Evolutionary conservation across 306 rosid genomes (phyloP).

Genomic region (Erythrophleum fordii): DNA sequence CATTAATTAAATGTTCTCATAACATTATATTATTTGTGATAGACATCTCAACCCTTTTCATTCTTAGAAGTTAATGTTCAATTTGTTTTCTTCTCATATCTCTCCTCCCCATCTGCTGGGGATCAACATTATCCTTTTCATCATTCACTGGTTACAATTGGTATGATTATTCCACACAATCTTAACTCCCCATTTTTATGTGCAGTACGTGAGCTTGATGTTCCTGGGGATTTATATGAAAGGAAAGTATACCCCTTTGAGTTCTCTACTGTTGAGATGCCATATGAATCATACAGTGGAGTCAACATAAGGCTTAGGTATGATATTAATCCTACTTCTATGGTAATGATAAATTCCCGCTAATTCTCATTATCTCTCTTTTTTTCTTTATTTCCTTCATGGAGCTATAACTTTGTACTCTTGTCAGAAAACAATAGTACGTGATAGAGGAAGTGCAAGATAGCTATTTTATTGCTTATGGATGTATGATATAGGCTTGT

Average conservation of each 20-base stretch:
- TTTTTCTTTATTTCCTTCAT: background rate
- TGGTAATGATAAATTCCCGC: background rate
- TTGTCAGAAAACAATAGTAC: background rate
- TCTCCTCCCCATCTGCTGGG: background rate
- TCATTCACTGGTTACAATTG: background rate
- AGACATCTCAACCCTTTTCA: background rate
- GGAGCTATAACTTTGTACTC: background rate
- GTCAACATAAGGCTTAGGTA: constrained; percentile 55
- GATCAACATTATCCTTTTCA: constrained; percentile 15
- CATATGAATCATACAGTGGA: constrained; percentile 50
- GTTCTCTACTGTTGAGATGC: constrained; percentile 54
- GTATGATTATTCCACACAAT: constrained; percentile 10
- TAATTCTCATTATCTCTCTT: background rate
- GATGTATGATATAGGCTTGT: background rate
- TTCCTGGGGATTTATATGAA: constrained; percentile 51
- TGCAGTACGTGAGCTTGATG: constrained; percentile 55
- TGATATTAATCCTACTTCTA: constrained; percentile 14
- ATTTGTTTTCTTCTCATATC: background rate
- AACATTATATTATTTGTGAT: background rate
- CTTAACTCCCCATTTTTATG: constrained; percentile 10
- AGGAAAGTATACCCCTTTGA: constrained; percentile 48
- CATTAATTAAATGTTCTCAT: background rate
- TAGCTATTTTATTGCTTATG: background rate
- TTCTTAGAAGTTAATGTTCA: background rate
- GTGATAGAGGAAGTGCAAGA: background rate